These are phyloP conservation scores for Pistacia vera DNA, from an alignment of 345 rosid genomes.

Conservation along the genomic window DNA sequence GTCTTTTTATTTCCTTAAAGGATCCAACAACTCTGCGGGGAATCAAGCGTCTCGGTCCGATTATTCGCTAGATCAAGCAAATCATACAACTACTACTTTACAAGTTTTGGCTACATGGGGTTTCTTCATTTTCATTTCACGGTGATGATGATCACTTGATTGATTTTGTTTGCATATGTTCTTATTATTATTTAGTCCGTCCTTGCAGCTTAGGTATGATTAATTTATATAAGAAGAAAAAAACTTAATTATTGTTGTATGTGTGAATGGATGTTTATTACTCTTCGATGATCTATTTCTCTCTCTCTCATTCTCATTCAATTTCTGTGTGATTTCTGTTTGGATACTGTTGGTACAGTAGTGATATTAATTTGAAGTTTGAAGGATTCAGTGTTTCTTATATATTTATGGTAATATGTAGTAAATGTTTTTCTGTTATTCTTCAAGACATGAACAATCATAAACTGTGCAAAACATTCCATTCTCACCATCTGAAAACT, in stretches of 20 bases:
- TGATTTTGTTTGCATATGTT: background rate
- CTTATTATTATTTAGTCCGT: background rate
- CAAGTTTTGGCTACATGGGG: slow-evolving; percentile 4
- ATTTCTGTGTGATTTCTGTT: slow-evolving; percentile 5
- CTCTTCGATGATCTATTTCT: background rate
- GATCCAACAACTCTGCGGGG: slow-evolving; percentile 44
- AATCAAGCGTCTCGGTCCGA: slow-evolving; percentile 73
- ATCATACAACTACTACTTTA: slow-evolving; percentile 18
- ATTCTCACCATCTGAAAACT: background rate
- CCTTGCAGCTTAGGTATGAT: slow-evolving; percentile 3
- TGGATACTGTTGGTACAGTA: slow-evolving; percentile 11
- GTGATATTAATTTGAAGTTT: background rate
- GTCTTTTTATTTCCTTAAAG: slow-evolving; percentile 16
- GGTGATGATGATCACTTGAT: background rate
- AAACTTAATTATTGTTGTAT: background rate
- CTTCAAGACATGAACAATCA: slow-evolving; percentile 12
- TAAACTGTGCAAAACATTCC: slow-evolving; percentile 12
- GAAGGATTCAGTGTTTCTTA: background rate
- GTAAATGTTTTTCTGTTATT: slow-evolving; percentile 16
- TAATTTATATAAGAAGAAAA: slow-evolving; percentile 3
- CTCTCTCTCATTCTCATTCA: background rate
- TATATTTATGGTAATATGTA: background rate
- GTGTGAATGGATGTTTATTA: background rate
- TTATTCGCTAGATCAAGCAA: slow-evolving; percentile 40
- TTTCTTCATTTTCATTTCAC: slow-evolving; percentile 8